phyloP scores from a whole-genome alignment of 345 rosid species.

The Orychophragmus violaceus region DNA sequence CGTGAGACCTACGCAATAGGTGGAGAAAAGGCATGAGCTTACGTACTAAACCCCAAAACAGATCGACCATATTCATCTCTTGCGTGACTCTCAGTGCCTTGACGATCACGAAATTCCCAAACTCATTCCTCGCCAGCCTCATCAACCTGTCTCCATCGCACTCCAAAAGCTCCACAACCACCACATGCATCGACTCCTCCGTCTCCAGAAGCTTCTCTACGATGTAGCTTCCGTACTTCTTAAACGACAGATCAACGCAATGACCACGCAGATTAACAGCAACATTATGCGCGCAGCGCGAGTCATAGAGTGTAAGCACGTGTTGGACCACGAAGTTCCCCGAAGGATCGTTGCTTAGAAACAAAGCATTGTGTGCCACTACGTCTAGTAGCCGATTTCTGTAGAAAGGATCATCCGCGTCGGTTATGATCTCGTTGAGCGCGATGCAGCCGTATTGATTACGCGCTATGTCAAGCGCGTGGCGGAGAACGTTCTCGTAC shows the following conservation, averaged over 20 bases:
- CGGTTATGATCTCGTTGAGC: not conserved
- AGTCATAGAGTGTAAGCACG: not conserved
- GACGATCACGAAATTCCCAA: conserved; percentile 3
- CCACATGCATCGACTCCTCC: not conserved
- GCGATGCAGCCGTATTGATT: not conserved
- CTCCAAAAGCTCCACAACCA: not conserved
- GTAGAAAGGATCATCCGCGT: not conserved
- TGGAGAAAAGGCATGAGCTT: conserved; percentile 5
- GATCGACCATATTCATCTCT: not conserved
- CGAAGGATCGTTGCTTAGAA: not conserved
- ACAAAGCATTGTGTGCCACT: not conserved
- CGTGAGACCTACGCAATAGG: not conserved
- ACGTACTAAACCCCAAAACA: not conserved
- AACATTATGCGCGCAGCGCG: not conserved
- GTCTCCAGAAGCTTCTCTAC: not conserved
- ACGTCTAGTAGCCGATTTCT: not conserved
- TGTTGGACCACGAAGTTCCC: conserved; percentile 22
- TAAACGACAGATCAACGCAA: not conserved
- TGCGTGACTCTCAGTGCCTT: not conserved
- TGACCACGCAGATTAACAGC: not conserved
- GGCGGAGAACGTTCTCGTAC: not conserved
- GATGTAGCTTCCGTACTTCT: conserved; percentile 1
- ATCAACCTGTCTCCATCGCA: not conserved
- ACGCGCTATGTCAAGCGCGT: conserved; percentile 4
- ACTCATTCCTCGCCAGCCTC: conserved; percentile 1